Conservation (phyloP, 768 basidiomycete species). For the Baorangia bicolor region DNA sequence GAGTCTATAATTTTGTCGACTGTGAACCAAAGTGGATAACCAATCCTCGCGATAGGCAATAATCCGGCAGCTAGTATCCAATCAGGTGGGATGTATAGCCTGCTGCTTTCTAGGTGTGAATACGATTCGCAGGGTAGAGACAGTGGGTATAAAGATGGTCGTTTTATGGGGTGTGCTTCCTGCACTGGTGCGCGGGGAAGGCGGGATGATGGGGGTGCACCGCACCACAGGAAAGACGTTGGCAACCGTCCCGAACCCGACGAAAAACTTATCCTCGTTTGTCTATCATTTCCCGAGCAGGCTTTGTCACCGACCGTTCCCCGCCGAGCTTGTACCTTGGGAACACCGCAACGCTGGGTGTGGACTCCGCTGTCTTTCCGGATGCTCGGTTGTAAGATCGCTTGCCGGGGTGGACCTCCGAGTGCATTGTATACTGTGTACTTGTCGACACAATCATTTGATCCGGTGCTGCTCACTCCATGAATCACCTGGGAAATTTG, state of each 20-base stretch:
- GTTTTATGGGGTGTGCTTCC: neutral
- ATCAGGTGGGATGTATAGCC: neutral
- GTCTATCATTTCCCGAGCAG: neutral
- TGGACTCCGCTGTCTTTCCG: neutral
- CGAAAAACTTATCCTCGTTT: neutral
- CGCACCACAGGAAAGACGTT: neutral
- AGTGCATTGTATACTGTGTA: neutral
- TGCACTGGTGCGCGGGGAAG: conserved; percentile 18
- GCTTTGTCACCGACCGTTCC: neutral
- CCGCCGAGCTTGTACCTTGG: neutral
- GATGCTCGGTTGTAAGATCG: neutral
- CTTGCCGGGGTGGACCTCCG: neutral
- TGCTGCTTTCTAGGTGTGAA: conserved; percentile 1
- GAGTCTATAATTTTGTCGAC: conserved; percentile 7
- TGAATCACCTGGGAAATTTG: neutral
- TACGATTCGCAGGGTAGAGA: neutral
- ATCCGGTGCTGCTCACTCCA: too few species aligned
- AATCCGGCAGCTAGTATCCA: neutral
- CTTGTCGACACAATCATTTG: neutral
- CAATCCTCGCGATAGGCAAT: conserved; percentile 1
- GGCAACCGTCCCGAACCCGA: neutral
- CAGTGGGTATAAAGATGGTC: neutral
- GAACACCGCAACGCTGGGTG: neutral
- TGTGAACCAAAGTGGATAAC: neutral
- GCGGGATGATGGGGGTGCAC: conserved; percentile 9